Percentiles rank a stretch among this genome's conserved stretches.
Evolutionary conservation across 257 asterid genomes (phyloP).

Genomic region (Solanum pimpinellifolium): DNA sequence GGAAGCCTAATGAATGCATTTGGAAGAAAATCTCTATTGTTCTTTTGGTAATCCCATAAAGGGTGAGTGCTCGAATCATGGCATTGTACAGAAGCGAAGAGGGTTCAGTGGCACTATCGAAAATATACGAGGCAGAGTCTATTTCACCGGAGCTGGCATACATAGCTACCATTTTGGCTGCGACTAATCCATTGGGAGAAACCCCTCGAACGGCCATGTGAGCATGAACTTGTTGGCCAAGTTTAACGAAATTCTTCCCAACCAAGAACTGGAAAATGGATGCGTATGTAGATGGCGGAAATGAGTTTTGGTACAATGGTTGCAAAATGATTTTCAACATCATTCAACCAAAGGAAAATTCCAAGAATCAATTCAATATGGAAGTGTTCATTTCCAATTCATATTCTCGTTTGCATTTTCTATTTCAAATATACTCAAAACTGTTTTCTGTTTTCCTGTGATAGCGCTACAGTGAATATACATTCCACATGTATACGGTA

Average conservation of each 20-base stretch:
- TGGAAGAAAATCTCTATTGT: conserved; percentile 11
- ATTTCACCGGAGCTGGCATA: conserved; percentile 86
- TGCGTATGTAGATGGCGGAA: conserved; percentile 34
- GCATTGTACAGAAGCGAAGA: conserved; percentile 56
- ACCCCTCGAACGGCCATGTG: conserved; percentile 48
- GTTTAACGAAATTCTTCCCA: conserved; percentile 45
- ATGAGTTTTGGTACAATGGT: conserved; percentile 22
- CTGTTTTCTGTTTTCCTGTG: too few species aligned
- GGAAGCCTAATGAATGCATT: conserved; percentile 40
- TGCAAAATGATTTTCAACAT: conserved; percentile 27
- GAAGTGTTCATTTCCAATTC: neutral
- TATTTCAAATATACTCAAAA: too few species aligned
- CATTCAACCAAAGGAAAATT: neutral
- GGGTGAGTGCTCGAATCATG: conserved; percentile 56
- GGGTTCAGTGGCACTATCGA: conserved; percentile 20
- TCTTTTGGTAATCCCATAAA: conserved; percentile 24
- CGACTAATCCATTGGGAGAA: conserved; percentile 31
- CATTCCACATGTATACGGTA: too few species aligned
- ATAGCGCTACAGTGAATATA: too few species aligned
- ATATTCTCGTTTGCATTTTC: too few species aligned
- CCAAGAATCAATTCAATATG: neutral
- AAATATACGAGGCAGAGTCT: conserved; percentile 39
- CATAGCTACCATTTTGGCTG: conserved; percentile 92
- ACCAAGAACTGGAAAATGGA: conserved; percentile 51
- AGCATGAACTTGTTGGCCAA: conserved; percentile 69